phyloP scores from a whole-genome alignment of 305 asterid species.

The Striga hermonthica region DNA sequence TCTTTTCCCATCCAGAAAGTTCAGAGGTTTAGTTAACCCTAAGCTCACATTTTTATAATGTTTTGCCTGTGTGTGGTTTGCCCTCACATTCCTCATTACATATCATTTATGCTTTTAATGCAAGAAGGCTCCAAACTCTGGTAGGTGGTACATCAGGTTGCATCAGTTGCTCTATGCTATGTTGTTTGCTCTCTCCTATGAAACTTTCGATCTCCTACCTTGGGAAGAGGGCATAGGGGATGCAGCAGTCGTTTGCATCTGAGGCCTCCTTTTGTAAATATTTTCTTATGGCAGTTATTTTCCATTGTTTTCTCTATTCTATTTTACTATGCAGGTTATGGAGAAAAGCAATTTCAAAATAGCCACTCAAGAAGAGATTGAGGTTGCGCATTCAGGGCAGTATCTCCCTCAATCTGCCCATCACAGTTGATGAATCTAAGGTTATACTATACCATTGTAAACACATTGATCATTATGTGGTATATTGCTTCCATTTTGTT shows the following conservation, averaged over 20 bases:
- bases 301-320: slow-evolving; percentile 16
- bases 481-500: slow-evolving; percentile 21
- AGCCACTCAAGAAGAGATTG: slow-evolving; percentile 82
- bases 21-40: background rate
- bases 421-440: slow-evolving; percentile 88
- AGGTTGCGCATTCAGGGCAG: slow-evolving; percentile 86
- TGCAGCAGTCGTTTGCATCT: background rate
- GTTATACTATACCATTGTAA: slow-evolving; percentile 41
- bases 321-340: slow-evolving; percentile 58
- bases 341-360: slow-evolving; percentile 92
- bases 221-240: slow-evolving; percentile 23
- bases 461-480: slow-evolving; percentile 6
- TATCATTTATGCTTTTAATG: slow-evolving; percentile 13
- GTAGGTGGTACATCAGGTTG: background rate
- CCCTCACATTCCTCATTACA: slow-evolving; percentile 3
- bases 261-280: slow-evolving; percentile 11
- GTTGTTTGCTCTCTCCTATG: slow-evolving; percentile 3
- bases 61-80: background rate
- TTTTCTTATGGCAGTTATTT: slow-evolving; percentile 14
- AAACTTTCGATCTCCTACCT: slow-evolving; percentile 19
- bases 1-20: background rate
- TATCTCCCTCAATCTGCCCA: slow-evolving; percentile 96
- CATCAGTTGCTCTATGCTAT: slow-evolving; percentile 7
- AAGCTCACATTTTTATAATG: slow-evolving; percentile 10
- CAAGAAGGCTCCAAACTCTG: background rate